Conservation (phyloP, 1,139 yeast genomes). For the Candida sp. region DNA sequence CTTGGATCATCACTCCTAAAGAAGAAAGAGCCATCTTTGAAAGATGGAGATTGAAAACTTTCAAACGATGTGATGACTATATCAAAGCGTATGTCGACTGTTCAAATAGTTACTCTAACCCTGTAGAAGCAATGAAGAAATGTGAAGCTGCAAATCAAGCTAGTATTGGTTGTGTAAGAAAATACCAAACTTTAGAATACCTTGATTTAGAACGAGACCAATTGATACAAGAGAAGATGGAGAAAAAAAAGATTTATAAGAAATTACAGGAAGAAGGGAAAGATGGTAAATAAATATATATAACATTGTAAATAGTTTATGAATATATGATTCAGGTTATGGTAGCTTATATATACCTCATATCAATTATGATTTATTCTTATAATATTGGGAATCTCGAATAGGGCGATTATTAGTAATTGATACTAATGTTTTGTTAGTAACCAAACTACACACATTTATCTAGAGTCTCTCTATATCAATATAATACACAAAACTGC, state of each 20-base stretch:
- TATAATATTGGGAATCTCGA: too few relatives aligned
- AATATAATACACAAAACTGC: background rate
- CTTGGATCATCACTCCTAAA: conserved; percentile 82
- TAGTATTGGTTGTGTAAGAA: conserved; percentile 55
- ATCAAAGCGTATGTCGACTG: conserved; percentile 50
- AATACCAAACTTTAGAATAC: conserved; percentile 62
- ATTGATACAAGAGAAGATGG: conserved; percentile 54
- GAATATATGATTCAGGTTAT: too few relatives aligned
- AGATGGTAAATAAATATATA: background rate
- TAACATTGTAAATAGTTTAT: background rate
- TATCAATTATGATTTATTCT: too few relatives aligned
- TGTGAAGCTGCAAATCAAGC: conserved; percentile 32
- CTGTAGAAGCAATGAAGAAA: conserved; percentile 62
- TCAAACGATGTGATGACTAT: conserved; percentile 65
- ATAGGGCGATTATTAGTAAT: too few relatives aligned
- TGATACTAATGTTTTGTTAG: too few relatives aligned
- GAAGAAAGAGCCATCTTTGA: conserved; percentile 82
- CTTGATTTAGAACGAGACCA: conserved; percentile 71
- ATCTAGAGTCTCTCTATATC: too few relatives aligned
- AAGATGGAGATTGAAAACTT: conserved; percentile 74
- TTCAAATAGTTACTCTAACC: conserved; percentile 35
- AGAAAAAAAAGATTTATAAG: conserved; percentile 18
- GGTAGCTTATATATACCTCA: too few relatives aligned
- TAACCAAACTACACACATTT: too few relatives aligned
- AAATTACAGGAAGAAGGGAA: conserved; percentile 4